A percentile compares a stretch with the other conserved stretches of the same genome.
Evolutionary conservation across 2,329 filamentous ascomycete species (phyloP).

Genomic region (Alternaria hordeiaustralica): DNA sequence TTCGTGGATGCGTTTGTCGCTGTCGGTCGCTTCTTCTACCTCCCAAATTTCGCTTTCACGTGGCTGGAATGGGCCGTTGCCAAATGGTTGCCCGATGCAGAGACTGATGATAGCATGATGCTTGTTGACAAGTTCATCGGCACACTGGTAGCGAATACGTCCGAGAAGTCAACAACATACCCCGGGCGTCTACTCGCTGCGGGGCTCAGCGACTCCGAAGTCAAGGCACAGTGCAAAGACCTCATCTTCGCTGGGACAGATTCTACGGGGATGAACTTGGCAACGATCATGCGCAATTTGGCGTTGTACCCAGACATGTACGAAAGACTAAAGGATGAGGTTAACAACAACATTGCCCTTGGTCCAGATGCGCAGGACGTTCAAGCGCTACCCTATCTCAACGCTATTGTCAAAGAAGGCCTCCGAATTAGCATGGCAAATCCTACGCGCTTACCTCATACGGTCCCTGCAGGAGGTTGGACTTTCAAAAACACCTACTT

Average conservation of each 20-base stretch:
- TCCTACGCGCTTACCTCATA: constrained; percentile 39
- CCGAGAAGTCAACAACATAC: constrained; percentile 51
- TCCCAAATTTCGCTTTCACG: constrained; percentile 53
- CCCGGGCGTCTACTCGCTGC: constrained; percentile 56
- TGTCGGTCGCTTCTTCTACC: constrained; percentile 62
- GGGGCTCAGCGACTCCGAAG: constrained; percentile 53
- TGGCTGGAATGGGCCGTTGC: constrained; percentile 48
- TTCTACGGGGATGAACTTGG: constrained; percentile 37
- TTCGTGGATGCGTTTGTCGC: constrained; percentile 64
- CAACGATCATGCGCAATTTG: constrained; percentile 29
- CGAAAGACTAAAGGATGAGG: constrained; percentile 26
- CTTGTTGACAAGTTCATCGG: constrained; percentile 55
- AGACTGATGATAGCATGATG: constrained; percentile 44
- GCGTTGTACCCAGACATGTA: constrained; percentile 28
- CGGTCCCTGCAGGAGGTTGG: constrained; percentile 37
- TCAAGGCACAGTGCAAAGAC: constrained; percentile 61
- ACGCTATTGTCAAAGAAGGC: constrained; percentile 56
- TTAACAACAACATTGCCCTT: constrained; percentile 19
- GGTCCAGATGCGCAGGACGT: constrained; percentile 18
- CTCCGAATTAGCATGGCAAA: constrained; percentile 53
- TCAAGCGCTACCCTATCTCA: constrained; percentile 51
- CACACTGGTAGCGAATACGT: constrained; percentile 47
- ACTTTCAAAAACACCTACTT: constrained; percentile 34
- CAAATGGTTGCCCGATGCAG: constrained; percentile 44
- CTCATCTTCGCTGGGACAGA: constrained; percentile 47